These are phyloP conservation scores for Aurantiochytrium sp. DNA, from an alignment of 108 stramenopile species.

Conservation along the genomic window DNA sequence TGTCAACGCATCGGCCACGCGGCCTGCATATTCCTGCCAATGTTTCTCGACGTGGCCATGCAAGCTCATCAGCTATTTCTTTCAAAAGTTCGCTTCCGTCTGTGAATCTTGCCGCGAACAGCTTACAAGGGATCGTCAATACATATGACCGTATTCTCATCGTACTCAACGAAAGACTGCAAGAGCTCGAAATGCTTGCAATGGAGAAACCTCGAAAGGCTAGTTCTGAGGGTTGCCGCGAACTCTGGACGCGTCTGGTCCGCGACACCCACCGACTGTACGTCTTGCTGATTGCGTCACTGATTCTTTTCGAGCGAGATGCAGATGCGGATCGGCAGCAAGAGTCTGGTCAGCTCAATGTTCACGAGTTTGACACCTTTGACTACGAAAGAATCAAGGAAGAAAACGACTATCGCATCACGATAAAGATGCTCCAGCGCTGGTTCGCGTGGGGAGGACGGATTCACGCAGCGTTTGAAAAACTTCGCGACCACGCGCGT, in stretches of 20 bases:
- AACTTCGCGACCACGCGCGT: background rate
- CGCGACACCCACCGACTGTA: background rate
- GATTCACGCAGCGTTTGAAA: background rate
- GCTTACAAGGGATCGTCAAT: background rate
- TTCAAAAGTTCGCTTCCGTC: background rate
- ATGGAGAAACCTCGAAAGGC: background rate
- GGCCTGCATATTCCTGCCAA: no score
- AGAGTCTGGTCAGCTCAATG: background rate
- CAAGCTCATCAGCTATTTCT: background rate
- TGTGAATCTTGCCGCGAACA: background rate
- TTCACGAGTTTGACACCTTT: background rate
- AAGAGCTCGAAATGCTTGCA: background rate
- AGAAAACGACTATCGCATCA: background rate
- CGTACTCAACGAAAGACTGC: background rate
- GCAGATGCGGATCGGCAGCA: background rate
- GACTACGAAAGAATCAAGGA: background rate
- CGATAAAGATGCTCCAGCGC: background rate
- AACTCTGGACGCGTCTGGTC: background rate
- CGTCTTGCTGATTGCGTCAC: background rate
- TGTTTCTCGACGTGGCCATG: background rate
- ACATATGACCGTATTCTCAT: background rate
- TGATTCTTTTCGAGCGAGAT: background rate
- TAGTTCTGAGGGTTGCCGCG: background rate
- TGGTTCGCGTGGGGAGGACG: background rate
- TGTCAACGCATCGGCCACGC: background rate